phyloP scores from a whole-genome alignment of 1,284 basidiomycete genomes.

The Kwoniella shivajii region DNA sequence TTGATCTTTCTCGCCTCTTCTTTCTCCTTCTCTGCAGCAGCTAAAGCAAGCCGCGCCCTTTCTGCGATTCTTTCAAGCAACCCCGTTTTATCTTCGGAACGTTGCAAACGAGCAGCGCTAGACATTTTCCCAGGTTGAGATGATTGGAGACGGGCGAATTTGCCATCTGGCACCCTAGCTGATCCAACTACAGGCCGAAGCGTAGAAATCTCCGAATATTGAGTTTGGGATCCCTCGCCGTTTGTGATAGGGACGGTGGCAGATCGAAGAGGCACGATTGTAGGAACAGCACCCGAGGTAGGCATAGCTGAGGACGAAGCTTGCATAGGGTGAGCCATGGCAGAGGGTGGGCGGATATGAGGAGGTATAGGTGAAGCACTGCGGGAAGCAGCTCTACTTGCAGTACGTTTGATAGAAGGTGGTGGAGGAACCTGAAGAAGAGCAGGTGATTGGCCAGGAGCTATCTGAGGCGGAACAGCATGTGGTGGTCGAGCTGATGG shows the following conservation, averaged over 20 bases:
- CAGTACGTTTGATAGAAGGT: conserved; percentile 11
- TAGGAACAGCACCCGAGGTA: conserved; percentile 10
- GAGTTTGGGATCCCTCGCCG: conserved; percentile 5
- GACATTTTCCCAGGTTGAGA: conserved; percentile 3
- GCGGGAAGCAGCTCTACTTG: conserved; percentile 10
- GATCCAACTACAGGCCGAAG: neutral
- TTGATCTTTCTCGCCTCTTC: conserved; percentile 3
- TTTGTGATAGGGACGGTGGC: conserved; percentile 12
- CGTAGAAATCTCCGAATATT: neutral
- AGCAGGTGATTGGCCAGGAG: conserved; percentile 16
- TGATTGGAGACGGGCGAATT: conserved; percentile 10
- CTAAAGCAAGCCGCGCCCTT: conserved; percentile 12
- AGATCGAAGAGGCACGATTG: conserved; percentile 13
- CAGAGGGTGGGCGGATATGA: conserved; percentile 12
- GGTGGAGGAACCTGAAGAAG: conserved; percentile 23
- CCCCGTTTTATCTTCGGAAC: conserved; percentile 10
- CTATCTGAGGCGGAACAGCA: conserved; percentile 11
- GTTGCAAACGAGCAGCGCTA: conserved; percentile 1
- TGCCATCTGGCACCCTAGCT: conserved; percentile 1
- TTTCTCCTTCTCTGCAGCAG: conserved; percentile 12
- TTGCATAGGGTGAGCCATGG: conserved; percentile 18
- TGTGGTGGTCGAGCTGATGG: conserved; percentile 17
- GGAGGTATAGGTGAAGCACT: conserved; percentile 20
- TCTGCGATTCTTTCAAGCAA: conserved; percentile 13
- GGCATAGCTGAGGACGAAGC: conserved; percentile 9